Conservation (phyloP, 192 early-diverging fungal genomes). For the Allomyces javanicus region DNA sequence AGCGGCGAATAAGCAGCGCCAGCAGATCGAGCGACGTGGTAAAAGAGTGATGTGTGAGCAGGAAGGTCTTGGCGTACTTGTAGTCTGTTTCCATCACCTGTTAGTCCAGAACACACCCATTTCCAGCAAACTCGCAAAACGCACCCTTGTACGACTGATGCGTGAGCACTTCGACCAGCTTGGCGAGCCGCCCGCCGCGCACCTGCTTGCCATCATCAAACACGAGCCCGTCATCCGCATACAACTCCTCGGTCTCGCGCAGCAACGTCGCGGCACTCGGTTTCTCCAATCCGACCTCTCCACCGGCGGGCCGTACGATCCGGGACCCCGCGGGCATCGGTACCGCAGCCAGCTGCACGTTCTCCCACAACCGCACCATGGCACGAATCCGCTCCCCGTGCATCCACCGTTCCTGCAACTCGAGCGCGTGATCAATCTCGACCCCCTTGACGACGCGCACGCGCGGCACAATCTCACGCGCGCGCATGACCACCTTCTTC, state of each 20-base stretch:
- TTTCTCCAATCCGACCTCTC: neutral
- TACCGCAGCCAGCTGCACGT: too few species aligned
- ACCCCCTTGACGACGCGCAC: too few species aligned
- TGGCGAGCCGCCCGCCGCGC: neutral
- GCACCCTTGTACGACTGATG: neutral
- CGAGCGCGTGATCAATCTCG: too few species aligned
- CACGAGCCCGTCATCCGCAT: neutral
- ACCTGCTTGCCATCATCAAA: neutral
- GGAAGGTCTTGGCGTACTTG: constrained; percentile 1
- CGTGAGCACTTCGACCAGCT: neutral
- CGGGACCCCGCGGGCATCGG: neutral
- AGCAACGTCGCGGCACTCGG: neutral
- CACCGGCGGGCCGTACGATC: neutral
- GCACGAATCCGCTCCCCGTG: neutral
- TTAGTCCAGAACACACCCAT: neutral
- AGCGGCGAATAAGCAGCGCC: constrained; percentile 1
- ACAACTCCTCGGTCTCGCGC: too few species aligned
- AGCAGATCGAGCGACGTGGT: constrained; percentile 2
- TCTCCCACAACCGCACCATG: neutral
- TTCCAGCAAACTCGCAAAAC: neutral
- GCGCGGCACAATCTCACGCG: too few species aligned
- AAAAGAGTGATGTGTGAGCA: constrained; percentile 7
- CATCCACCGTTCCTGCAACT: too few species aligned
- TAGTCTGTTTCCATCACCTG: neutral
- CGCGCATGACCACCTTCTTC: too few species aligned